Percentiles rank a stretch among this genome's conserved stretches.
Evolutionary conservation across 352 stramenopile species (phyloP).

Genomic region (Phytophthora sp.): DNA sequence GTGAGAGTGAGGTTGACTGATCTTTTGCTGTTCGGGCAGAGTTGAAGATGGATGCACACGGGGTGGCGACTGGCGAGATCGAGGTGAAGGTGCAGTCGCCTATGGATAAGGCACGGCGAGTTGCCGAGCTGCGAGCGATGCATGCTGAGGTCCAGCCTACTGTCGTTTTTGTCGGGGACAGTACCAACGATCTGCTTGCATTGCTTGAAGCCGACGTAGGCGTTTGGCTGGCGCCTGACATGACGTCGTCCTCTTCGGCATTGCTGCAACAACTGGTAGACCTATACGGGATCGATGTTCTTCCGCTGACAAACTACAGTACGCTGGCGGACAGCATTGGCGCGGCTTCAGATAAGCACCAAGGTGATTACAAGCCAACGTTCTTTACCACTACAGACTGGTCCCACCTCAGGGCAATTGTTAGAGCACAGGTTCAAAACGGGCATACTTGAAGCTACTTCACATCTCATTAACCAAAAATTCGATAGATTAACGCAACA

Average conservation of each 20-base stretch:
- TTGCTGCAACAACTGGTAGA: slow-evolving; percentile 26
- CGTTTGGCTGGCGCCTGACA: slow-evolving; percentile 36
- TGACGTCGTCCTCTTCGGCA: slow-evolving; percentile 7
- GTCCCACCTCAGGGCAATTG: slow-evolving; percentile 16
- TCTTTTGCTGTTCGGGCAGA: slow-evolving; percentile 36
- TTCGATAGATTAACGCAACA: slow-evolving; percentile 27
- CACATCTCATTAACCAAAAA: slow-evolving; percentile 15
- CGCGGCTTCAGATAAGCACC: not conserved
- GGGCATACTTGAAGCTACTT: not conserved
- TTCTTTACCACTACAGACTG: slow-evolving; percentile 30
- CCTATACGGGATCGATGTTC: slow-evolving; percentile 39
- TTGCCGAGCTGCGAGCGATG: slow-evolving; percentile 23
- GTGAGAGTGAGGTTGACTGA: not conserved
- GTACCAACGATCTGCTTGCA: slow-evolving; percentile 66
- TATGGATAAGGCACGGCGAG: slow-evolving; percentile 51
- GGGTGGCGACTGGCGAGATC: slow-evolving; percentile 61
- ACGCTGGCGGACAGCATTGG: slow-evolving; percentile 22
- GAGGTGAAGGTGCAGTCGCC: slow-evolving; percentile 58
- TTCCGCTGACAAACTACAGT: slow-evolving; percentile 22
- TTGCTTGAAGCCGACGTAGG: slow-evolving; percentile 71
- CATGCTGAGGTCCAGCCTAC: not conserved
- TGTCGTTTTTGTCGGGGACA: slow-evolving; percentile 73
- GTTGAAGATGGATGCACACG: slow-evolving; percentile 43
- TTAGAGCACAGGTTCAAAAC: not conserved
- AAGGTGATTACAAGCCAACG: slow-evolving; percentile 14